These are phyloP conservation scores for Solanum corneliomulleri DNA, from an alignment of 257 asterid genomes.

Conservation along the genomic window DNA sequence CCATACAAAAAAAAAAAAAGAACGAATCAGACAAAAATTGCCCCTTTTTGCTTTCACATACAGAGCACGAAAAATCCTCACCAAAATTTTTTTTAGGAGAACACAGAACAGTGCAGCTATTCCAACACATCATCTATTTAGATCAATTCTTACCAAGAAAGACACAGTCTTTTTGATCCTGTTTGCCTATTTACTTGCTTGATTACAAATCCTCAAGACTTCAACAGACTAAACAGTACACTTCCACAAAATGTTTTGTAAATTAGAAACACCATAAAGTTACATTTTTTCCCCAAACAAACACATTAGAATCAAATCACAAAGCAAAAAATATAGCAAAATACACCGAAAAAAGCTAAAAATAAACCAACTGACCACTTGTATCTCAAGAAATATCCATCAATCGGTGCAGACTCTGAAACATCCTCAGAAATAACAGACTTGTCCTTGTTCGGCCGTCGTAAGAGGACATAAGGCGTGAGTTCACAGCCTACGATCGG, in stretches of 20 bases:
- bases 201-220: not conserved
- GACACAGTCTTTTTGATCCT: not conserved
- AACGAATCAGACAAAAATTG: not conserved
- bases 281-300: not conserved
- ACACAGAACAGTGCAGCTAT: not conserved
- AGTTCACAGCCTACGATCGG: conserved; percentile 95
- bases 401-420: conserved; percentile 33
- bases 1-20: not conserved
- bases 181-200: not conserved
- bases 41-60: not conserved
- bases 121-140: not conserved
- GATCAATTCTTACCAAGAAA: not conserved
- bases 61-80: not conserved
- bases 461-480: conserved; percentile 75
- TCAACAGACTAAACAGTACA: not conserved
- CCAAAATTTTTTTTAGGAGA: not conserved
- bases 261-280: not conserved
- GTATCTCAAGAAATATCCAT: conserved; percentile 25
- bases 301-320: not conserved
- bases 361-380: conserved; percentile 7
- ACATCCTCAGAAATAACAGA: conserved; percentile 42
- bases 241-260: not conserved
- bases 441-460: conserved; percentile 28
- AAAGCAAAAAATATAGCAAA: not conserved
- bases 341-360: not conserved